These are phyloP conservation scores for Claviceps sp. DNA, from an alignment of 2,329 filamentous ascomycete genomes.

Conservation along the genomic window DNA sequence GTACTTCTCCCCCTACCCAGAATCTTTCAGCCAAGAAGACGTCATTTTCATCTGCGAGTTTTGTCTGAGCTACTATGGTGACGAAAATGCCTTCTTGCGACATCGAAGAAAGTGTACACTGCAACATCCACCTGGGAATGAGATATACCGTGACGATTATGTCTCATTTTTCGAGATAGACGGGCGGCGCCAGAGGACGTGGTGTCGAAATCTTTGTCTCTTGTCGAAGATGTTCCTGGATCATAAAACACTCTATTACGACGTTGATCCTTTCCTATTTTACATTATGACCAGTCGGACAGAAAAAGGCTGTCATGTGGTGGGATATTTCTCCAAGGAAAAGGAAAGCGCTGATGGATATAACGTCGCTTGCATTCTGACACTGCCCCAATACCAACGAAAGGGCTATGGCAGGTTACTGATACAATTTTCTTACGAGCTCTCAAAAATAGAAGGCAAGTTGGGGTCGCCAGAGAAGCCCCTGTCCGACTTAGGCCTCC, in stretches of 20 bases:
- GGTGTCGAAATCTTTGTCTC: conserved; percentile 91
- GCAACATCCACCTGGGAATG: conserved; percentile 88
- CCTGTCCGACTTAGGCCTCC: conserved; percentile 78
- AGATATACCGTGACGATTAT: conserved; percentile 90
- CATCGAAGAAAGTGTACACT: conserved; percentile 85
- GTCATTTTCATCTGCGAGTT: conserved; percentile 96
- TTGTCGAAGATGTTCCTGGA: conserved; percentile 94
- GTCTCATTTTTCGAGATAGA: conserved; percentile 98
- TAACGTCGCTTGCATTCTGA: conserved; percentile 96
- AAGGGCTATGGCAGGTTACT: conserved; percentile 87
- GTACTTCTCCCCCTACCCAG: conserved; percentile 97
- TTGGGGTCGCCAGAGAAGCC: conserved; percentile 95
- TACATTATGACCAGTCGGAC: conserved; percentile 92
- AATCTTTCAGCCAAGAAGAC: conserved; percentile 76
- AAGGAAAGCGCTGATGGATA: conserved; percentile 95
- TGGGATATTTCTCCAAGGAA: conserved; percentile 99
- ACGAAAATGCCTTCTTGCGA: conserved; percentile 67
- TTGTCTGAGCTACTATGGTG: conserved; percentile 81
- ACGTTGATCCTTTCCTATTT: conserved; percentile 97
- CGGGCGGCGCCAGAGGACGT: conserved; percentile 82
- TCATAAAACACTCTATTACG: conserved; percentile 97
- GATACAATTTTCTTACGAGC: conserved; percentile 95
- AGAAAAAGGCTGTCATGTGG: conserved; percentile 81
- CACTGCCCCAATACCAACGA: conserved; percentile 87
- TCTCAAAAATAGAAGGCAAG: conserved; percentile 89